Conservation (phyloP, 2,329 filamentous ascomycete species). For the Dissoconium aciculare region DNA sequence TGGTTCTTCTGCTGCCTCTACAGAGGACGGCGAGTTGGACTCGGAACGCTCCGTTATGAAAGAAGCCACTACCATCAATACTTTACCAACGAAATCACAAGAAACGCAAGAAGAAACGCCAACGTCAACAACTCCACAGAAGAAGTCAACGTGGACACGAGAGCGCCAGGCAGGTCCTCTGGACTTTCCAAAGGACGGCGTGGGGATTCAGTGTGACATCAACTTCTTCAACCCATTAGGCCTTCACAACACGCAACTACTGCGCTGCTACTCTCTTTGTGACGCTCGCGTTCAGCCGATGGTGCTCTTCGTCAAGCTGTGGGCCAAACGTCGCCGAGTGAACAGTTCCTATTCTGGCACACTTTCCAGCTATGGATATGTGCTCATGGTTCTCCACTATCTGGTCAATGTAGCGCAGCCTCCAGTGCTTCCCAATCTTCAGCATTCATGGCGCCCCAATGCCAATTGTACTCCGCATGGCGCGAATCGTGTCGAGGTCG, state of each 20-base stretch:
- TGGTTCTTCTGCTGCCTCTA: not conserved
- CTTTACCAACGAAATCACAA: too few relatives aligned
- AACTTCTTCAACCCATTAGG: conserved; percentile 78
- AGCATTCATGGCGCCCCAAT: conserved; percentile 26
- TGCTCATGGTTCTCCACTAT: conserved; percentile 84
- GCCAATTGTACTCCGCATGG: not conserved
- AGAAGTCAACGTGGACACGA: conserved; percentile 26
- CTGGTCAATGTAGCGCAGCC: conserved; percentile 68
- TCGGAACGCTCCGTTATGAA: too few relatives aligned
- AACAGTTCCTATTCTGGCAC: conserved; percentile 79
- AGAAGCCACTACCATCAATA: conserved; percentile 1
- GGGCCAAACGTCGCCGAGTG: conserved; percentile 73
- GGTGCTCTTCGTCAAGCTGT: conserved; percentile 77
- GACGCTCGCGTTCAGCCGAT: conserved; percentile 64
- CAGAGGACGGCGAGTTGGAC: conserved; percentile 1
- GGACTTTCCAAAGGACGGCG: conserved; percentile 61
- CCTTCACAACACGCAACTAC: conserved; percentile 66
- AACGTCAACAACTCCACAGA: conserved; percentile 1
- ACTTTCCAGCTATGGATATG: conserved; percentile 78
- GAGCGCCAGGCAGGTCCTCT: conserved; percentile 39
- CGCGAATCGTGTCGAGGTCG: conserved; percentile 17
- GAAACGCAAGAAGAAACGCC: conserved; percentile 6
- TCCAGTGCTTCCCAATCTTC: conserved; percentile 73
- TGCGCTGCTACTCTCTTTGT: conserved; percentile 68
- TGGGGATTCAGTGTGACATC: conserved; percentile 82